Percentiles rank a stretch among this genome's conserved stretches.
Evolutionary conservation across 306 rosid species (phyloP).

Genomic region (Fragaria vesca): DNA sequence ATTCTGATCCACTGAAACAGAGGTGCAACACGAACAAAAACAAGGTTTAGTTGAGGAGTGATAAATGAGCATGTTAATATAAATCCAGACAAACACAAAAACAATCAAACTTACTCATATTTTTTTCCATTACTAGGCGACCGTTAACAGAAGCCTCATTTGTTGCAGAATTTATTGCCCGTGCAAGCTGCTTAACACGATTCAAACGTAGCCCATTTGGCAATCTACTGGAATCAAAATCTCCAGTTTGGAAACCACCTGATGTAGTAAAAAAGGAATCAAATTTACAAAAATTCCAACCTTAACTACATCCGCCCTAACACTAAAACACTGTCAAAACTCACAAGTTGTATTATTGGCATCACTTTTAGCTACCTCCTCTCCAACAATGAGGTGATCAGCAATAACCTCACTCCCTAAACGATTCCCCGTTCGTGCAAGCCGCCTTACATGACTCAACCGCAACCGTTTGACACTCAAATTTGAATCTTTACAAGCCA

Average conservation of each 20-base stretch:
- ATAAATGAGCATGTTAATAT: neutral
- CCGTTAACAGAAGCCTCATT: slow-evolving; percentile 25
- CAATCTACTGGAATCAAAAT: slow-evolving; percentile 33
- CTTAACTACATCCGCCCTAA: neutral
- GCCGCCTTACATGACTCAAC: slow-evolving; percentile 48
- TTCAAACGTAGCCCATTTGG: slow-evolving; percentile 50
- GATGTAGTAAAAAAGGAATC: neutral
- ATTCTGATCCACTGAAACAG: slow-evolving; percentile 26
- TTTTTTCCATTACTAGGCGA: slow-evolving; percentile 14
- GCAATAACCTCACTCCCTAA: slow-evolving; percentile 23
- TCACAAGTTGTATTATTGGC: slow-evolving; percentile 32
- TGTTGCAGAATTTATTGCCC: slow-evolving; percentile 30
- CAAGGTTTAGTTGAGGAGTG: neutral
- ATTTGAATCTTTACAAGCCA: slow-evolving; percentile 26
- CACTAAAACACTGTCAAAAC: slow-evolving; percentile 13
- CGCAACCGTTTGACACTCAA: slow-evolving; percentile 34
- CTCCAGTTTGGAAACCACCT: slow-evolving; percentile 30
- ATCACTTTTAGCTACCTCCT: slow-evolving; percentile 28
- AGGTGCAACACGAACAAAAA: neutral
- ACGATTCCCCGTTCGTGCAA: slow-evolving; percentile 46
- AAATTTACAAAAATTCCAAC: neutral
- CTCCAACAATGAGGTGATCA: slow-evolving; percentile 25
- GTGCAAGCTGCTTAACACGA: slow-evolving; percentile 59
- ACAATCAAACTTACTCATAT: neutral
- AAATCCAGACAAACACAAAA: neutral